These are phyloP conservation scores for Diaporthe aspalathi DNA, from an alignment of 2,329 filamentous ascomycete species.

Conservation along the genomic window DNA sequence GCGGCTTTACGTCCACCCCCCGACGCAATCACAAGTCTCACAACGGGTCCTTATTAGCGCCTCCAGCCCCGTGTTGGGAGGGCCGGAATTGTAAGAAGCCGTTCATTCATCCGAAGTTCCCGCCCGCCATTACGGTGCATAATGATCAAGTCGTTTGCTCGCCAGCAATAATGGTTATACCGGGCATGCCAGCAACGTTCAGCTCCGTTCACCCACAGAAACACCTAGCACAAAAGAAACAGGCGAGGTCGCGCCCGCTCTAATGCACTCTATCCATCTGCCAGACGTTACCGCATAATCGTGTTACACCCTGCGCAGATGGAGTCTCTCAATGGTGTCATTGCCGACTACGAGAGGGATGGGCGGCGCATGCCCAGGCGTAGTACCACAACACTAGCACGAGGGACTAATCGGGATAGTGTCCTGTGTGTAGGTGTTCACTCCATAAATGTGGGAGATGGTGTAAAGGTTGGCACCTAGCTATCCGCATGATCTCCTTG, in stretches of 20 bases:
- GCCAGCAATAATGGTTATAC: background rate
- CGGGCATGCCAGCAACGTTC: background rate
- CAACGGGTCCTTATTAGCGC: constrained; percentile 3
- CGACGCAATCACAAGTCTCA: background rate
- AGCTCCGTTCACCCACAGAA: background rate
- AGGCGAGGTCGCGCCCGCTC: background rate
- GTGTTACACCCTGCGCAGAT: constrained; percentile 8
- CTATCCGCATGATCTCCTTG: constrained; percentile 33
- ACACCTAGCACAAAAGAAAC: background rate
- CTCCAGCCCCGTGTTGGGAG: background rate
- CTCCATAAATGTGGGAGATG: constrained; percentile 28
- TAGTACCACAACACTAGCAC: constrained; percentile 24
- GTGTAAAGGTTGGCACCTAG: constrained; percentile 24
- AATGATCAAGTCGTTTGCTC: constrained; percentile 15
- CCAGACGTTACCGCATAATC: background rate
- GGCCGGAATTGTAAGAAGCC: background rate
- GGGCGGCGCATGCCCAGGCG: constrained; percentile 17
- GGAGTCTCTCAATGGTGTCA: background rate
- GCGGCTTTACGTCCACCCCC: background rate
- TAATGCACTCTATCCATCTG: background rate
- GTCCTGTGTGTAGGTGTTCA: constrained; percentile 32
- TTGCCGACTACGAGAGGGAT: background rate
- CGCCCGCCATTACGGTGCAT: background rate
- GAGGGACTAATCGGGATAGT: constrained; percentile 13
- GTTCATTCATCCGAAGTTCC: constrained; percentile 7